Evolutionary conservation across 805 yeast genomes (phyloP).

Genomic region (Zygoascus flipseniorum): DNA sequence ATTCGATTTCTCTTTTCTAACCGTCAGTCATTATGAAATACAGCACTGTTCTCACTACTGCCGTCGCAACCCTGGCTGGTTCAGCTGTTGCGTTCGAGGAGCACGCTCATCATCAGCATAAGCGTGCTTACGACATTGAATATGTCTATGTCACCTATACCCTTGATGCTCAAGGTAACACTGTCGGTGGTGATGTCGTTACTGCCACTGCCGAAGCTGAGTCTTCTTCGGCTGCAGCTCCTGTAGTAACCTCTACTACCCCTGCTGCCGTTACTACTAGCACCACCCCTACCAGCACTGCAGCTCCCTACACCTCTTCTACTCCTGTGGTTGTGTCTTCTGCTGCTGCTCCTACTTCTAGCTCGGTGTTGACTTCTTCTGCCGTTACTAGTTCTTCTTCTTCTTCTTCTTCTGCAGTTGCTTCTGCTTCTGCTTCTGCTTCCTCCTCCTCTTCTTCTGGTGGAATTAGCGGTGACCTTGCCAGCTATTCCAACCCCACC

Average conservation of each 20-base stretch:
- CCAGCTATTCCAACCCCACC: conserved; percentile 48
- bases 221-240: conserved; percentile 22
- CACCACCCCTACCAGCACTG: conserved; percentile 15
- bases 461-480: conserved; percentile 45
- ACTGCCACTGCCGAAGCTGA: conserved; percentile 17
- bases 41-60: conserved; percentile 9
- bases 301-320: conserved; percentile 24
- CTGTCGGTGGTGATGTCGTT: conserved; percentile 26
- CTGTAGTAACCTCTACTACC: conserved; percentile 24
- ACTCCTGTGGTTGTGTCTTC: conserved; percentile 13
- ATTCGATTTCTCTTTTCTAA: not conserved
- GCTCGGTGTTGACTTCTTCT: conserved; percentile 15
- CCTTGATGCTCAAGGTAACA: conserved; percentile 33
- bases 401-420: conserved; percentile 18
- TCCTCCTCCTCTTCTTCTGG: conserved; percentile 26
- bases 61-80: conserved; percentile 26
- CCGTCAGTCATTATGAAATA: not conserved
- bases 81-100: conserved; percentile 28
- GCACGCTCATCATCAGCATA: conserved; percentile 46
- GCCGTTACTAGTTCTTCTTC: conserved; percentile 15
- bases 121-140: conserved; percentile 36
- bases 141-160: conserved; percentile 40
- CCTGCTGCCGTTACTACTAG: conserved; percentile 17
- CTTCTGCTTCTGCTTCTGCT: conserved; percentile 26
- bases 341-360: conserved; percentile 25